Evolutionary conservation across 176 grass and related monocot species (phyloP).

Genomic region (Areca catechu): DNA sequence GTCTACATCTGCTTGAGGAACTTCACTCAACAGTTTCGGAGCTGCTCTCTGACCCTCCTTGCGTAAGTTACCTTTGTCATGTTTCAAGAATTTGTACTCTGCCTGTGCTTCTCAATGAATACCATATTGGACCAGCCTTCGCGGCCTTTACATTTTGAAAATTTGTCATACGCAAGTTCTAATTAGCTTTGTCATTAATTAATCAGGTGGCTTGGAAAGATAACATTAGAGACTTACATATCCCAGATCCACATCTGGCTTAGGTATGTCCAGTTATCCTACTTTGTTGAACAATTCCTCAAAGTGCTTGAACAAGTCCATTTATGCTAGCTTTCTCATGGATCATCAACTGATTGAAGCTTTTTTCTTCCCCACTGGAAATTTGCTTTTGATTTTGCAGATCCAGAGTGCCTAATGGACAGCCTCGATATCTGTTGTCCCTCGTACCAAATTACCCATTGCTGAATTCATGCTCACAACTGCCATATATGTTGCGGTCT

Average conservation of each 20-base stretch:
- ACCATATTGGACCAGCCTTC: neutral
- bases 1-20: slow-evolving; percentile 92
- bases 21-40: slow-evolving; percentile 85
- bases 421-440: slow-evolving; percentile 12
- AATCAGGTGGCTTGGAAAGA: slow-evolving; percentile 90
- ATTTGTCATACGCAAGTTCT: neutral
- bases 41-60: slow-evolving; percentile 79
- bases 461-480: slow-evolving; percentile 26
- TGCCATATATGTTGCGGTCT: slow-evolving; percentile 15
- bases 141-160: neutral
- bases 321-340: neutral
- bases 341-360: neutral
- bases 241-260: slow-evolving; percentile 99
- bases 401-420: slow-evolving; percentile 12
- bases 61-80: slow-evolving; percentile 47
- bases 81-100: neutral
- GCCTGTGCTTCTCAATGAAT: neutral
- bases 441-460: slow-evolving; percentile 15
- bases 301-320: too few relatives aligned
- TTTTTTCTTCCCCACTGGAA: neutral
- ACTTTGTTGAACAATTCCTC: neutral
- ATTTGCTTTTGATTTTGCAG: slow-evolving; percentile 13
- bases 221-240: slow-evolving; percentile 96
- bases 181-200: too few relatives aligned
- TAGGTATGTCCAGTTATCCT: slow-evolving; percentile 38